phyloP scores from a whole-genome alignment of 331 rosid species.

The Rhamnella rubrinervis region DNA sequence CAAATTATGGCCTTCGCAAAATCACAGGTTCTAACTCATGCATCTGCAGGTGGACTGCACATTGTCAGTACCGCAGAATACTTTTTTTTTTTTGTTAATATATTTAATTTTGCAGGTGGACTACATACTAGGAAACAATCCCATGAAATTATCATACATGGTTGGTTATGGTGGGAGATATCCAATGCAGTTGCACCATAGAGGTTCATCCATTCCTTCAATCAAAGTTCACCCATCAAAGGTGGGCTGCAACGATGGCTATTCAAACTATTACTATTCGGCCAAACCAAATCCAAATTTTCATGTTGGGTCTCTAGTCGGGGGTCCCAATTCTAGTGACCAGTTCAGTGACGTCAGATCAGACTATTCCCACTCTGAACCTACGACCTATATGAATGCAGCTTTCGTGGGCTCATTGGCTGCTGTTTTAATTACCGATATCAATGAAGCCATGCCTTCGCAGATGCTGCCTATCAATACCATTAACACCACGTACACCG shows the following conservation, averaged over 20 bases:
- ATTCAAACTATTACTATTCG: constrained; percentile 41
- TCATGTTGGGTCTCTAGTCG: constrained; percentile 78
- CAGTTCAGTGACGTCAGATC: constrained; percentile 63
- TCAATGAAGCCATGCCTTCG: background rate
- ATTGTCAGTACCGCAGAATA: too few species aligned
- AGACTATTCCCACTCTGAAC: constrained; percentile 70
- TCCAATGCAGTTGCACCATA: constrained; percentile 71
- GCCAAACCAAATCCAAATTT: constrained; percentile 58
- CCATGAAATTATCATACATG: constrained; percentile 75
- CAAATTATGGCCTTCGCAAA: constrained; percentile 63
- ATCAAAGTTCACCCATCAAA: constrained; percentile 42
- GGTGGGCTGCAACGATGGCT: constrained; percentile 68
- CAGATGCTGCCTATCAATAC: background rate
- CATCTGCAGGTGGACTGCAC: background rate
- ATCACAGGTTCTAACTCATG: constrained; percentile 47
- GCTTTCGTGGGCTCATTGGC: constrained; percentile 75
- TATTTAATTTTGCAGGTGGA: constrained; percentile 51
- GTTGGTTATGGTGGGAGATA: constrained; percentile 73
- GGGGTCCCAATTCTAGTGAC: constrained; percentile 78
- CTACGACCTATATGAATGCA: constrained; percentile 82
- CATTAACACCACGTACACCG: background rate
- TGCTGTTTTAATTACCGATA: constrained; percentile 38
- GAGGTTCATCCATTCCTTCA: constrained; percentile 87
- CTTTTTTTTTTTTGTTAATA: background rate
- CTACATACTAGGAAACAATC: constrained; percentile 78